Evolutionary conservation across 2,329 filamentous ascomycete genomes (phyloP).

Genomic region (Lasiodiplodia hormozganensis): DNA sequence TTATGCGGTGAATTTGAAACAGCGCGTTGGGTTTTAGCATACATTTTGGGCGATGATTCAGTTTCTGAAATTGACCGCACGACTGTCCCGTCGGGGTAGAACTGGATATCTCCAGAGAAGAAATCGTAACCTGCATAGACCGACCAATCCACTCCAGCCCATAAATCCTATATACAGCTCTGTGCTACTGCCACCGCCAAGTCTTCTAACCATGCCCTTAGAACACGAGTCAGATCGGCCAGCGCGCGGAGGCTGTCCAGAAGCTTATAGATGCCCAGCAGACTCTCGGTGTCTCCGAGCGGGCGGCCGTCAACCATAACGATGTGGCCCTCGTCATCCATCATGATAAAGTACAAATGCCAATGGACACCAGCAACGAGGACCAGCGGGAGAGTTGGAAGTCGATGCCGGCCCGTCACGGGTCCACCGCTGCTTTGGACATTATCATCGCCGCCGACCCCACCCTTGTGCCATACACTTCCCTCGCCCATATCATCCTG

Average conservation of each 20-base stretch:
- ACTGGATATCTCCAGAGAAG: too few species aligned
- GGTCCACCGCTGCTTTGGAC: neutral
- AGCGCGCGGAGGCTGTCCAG: conserved; percentile 35
- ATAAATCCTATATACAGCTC: too few species aligned
- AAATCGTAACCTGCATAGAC: too few species aligned
- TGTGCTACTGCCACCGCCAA: neutral
- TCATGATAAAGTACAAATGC: neutral
- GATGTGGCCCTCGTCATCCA: neutral
- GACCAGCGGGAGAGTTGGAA: neutral
- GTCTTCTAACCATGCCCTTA: neutral
- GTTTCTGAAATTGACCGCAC: too few species aligned
- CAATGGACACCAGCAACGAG: neutral
- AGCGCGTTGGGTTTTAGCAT: too few species aligned
- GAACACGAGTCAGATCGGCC: neutral
- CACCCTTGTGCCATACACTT: neutral
- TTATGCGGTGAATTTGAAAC: too few species aligned
- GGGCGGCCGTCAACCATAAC: neutral
- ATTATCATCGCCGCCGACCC: neutral
- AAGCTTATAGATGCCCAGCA: neutral
- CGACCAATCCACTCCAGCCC: too few species aligned
- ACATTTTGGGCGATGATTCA: too few species aligned
- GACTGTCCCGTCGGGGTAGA: too few species aligned
- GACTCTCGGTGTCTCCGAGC: neutral
- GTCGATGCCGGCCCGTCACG: neutral
- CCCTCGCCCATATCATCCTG: neutral